These are phyloP conservation scores for Neoarthrinium moseri DNA, from an alignment of 2,329 filamentous ascomycete species.

Conservation along the genomic window DNA sequence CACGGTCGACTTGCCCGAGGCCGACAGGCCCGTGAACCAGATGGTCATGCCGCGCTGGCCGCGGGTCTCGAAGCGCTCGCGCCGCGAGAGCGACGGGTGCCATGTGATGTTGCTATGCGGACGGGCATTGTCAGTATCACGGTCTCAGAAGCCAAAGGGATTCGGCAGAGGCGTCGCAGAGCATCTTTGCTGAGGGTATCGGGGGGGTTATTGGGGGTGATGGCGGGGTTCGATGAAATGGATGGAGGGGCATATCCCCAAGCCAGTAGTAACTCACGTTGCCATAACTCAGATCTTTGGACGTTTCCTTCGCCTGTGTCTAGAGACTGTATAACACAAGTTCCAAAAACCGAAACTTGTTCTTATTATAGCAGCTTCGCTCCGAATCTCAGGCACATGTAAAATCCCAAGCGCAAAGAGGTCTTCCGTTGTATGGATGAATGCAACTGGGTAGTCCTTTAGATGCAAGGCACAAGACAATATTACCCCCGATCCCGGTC, in stretches of 20 bases:
- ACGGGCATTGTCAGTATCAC: not conserved
- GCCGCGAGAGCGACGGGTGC: constrained; percentile 78
- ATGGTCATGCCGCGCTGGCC: constrained; percentile 90
- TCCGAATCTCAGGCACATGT: constrained; percentile 3
- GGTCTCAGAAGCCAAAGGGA: too few species aligned
- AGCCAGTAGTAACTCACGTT: constrained; percentile 29
- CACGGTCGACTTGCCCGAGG: constrained; percentile 95
- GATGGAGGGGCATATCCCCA: constrained; percentile 24
- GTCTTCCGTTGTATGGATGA: not conserved
- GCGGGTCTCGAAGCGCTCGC: constrained; percentile 72
- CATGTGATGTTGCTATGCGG: constrained; percentile 78
- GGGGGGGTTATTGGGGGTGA: constrained; percentile 1
- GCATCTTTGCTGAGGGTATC: not conserved
- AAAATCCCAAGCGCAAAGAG: not conserved
- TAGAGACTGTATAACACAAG: not conserved
- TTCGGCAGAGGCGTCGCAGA: not conserved
- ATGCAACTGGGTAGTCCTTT: not conserved
- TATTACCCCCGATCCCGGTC: constrained; percentile 5
- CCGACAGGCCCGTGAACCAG: constrained; percentile 96
- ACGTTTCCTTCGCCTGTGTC: constrained; percentile 4
- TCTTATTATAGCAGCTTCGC: constrained; percentile 1
- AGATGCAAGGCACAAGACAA: not conserved
- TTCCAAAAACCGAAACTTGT: not conserved
- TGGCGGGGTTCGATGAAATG: constrained; percentile 18
- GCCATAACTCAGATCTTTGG: constrained; percentile 31